Conservation (phyloP, 2,329 filamentous ascomycete genomes). For the Fusarium scirpi region DNA sequence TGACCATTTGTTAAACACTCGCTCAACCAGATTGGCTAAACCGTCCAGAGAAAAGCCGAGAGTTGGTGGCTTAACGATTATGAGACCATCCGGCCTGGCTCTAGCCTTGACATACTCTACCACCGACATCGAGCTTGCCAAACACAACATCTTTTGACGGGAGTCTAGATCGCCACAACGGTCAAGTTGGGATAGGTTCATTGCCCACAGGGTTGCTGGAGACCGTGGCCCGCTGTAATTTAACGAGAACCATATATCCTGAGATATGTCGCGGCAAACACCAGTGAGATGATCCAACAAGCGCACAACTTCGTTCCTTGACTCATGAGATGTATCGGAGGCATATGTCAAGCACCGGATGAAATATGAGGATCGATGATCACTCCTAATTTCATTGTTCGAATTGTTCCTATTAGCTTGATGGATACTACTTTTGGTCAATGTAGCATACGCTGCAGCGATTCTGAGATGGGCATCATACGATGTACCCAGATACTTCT, state of each 20-base stretch:
- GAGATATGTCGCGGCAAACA: accelerated
- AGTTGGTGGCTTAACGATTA: accelerated
- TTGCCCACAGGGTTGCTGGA: neutral
- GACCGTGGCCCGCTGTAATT: no score
- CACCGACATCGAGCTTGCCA: neutral
- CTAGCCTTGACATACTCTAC: neutral
- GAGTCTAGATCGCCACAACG: accelerated
- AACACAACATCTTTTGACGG: neutral
- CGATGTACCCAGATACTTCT: accelerated
- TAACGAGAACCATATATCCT: neutral
- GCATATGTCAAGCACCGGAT: neutral
- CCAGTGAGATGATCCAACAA: conserved; percentile 6
- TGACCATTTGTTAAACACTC: neutral
- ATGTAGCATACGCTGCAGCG: neutral
- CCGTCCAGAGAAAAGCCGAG: accelerated
- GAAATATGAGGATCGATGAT: accelerated
- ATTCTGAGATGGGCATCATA: conserved; percentile 5
- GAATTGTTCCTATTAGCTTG: no score
- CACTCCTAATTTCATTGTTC: no score
- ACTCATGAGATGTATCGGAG: accelerated
- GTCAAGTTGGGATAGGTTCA: accelerated
- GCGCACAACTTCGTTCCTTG: neutral
- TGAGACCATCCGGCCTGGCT: neutral
- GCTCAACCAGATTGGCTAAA: no score
- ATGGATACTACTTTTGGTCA: neutral